Percentiles rank a stretch among this genome's conserved stretches.
Conservation (phyloP, 2,329 filamentous ascomycete species). For the Fusarium humuli region DNA sequence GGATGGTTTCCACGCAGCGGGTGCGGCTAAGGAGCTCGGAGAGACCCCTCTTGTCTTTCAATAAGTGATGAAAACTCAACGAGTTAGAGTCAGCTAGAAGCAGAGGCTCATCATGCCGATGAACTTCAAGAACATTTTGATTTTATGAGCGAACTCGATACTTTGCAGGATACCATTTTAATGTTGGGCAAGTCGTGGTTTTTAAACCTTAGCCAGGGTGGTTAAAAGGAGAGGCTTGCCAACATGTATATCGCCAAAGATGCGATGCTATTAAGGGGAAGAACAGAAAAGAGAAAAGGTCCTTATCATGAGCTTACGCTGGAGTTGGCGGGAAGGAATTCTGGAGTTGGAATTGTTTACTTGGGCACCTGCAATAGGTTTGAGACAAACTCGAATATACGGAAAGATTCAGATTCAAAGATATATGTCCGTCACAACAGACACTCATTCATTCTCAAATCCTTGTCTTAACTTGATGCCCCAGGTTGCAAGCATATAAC, state of each 20-base stretch:
- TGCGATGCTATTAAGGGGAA: conserved; percentile 15
- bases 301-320: conserved; percentile 41
- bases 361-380: conserved; percentile 27
- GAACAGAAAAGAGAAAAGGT: conserved; percentile 17
- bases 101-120: background rate
- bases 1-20: conserved; percentile 79
- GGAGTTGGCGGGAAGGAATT: conserved; percentile 41
- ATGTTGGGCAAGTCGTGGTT: conserved; percentile 1
- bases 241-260: background rate
- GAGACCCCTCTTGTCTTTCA: conserved; percentile 47
- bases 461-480: conserved; percentile 26
- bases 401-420: conserved; percentile 25
- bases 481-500: conserved; percentile 31
- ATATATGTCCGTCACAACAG: conserved; percentile 20
- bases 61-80: conserved; percentile 2
- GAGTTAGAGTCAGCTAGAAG: background rate
- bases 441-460: conserved; percentile 32
- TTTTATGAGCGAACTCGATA: conserved; percentile 37
- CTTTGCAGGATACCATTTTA: conserved; percentile 21
- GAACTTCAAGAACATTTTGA: conserved; percentile 13
- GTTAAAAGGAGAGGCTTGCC: background rate
- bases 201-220: background rate
- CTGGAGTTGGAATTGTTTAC: conserved; percentile 39
- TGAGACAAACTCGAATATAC: conserved; percentile 32
- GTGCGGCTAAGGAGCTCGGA: conserved; percentile 50